phyloP scores from a whole-genome alignment of 768 basidiomycete genomes.

The Russula ochroleuca region DNA sequence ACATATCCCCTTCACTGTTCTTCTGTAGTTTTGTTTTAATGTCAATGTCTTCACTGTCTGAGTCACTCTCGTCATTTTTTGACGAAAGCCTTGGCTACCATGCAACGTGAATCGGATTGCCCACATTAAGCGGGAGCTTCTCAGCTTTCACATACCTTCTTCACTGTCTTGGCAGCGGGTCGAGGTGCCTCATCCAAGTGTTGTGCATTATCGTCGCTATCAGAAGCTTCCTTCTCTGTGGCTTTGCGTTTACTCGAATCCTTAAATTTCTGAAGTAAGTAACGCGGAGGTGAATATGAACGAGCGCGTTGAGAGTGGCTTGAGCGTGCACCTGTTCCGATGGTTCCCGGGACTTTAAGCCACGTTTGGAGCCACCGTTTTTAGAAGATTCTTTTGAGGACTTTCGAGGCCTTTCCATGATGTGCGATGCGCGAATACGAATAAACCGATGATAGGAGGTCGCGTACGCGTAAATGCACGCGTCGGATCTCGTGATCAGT shows the following conservation, averaged over 20 bases:
- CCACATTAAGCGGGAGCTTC: neutral
- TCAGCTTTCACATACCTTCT: conserved; percentile 19
- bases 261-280: conserved; percentile 5
- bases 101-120: too few species aligned
- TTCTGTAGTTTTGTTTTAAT: conserved; percentile 6
- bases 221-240: neutral
- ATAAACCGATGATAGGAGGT: neutral
- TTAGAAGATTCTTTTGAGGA: neutral
- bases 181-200: neutral
- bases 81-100: conserved; percentile 12
- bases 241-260: conserved; percentile 10
- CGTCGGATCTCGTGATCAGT: neutral
- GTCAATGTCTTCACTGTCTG: neutral
- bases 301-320: neutral
- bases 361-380: neutral
- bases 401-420: conserved; percentile 2
- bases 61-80: neutral
- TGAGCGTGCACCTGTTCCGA: conserved; percentile 1
- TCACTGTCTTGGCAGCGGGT: conserved; percentile 10
- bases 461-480: neutral
- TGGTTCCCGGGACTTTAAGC: conserved; percentile 1
- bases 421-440: neutral
- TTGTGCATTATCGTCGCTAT: neutral
- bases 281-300: neutral
- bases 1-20: conserved; percentile 44